phyloP scores from a whole-genome alignment of 2,329 filamentous ascomycete genomes.

The Biscogniauxia marginata region DNA sequence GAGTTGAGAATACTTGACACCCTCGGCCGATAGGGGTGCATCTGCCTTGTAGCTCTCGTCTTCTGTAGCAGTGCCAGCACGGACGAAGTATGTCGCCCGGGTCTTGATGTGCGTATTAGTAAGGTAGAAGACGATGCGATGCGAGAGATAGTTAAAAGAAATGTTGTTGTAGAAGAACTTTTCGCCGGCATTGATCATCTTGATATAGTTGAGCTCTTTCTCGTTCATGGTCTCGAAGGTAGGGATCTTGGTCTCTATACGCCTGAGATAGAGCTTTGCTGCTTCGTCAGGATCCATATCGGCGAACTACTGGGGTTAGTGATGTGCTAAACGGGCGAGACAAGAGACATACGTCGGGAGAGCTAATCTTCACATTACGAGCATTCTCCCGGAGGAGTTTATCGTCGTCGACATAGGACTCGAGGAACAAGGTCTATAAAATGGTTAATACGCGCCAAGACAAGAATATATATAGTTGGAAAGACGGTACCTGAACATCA shows the following conservation, averaged over 20 bases:
- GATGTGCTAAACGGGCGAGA: not conserved
- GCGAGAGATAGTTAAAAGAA: slow-evolving; percentile 92
- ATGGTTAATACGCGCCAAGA: slow-evolving; percentile 2
- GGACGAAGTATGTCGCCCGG: slow-evolving; percentile 87
- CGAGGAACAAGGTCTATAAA: slow-evolving; percentile 86
- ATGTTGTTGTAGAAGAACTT: slow-evolving; percentile 95
- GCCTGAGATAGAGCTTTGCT: slow-evolving; percentile 83
- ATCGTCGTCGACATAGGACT: slow-evolving; percentile 92
- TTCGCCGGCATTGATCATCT: slow-evolving; percentile 97
- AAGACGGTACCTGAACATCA: slow-evolving; percentile 70
- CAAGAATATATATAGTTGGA: not conserved
- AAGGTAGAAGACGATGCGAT: slow-evolving; percentile 97
- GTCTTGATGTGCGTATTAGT: slow-evolving; percentile 97
- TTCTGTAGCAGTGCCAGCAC: slow-evolving; percentile 81
- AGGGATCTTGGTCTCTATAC: slow-evolving; percentile 90
- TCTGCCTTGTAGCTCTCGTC: slow-evolving; percentile 92
- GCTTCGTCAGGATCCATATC: slow-evolving; percentile 92
- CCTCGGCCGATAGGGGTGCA: slow-evolving; percentile 77
- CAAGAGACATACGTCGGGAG: slow-evolving; percentile 68
- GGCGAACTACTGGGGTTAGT: slow-evolving; percentile 60
- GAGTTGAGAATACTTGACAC: slow-evolving; percentile 75
- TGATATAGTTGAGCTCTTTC: slow-evolving; percentile 91
- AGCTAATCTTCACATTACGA: slow-evolving; percentile 95
- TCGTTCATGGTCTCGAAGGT: slow-evolving; percentile 98
- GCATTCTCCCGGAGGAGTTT: slow-evolving; percentile 95